Conservation (phyloP, 495 filamentous ascomycete genomes). For the Platismatia glauca region DNA sequence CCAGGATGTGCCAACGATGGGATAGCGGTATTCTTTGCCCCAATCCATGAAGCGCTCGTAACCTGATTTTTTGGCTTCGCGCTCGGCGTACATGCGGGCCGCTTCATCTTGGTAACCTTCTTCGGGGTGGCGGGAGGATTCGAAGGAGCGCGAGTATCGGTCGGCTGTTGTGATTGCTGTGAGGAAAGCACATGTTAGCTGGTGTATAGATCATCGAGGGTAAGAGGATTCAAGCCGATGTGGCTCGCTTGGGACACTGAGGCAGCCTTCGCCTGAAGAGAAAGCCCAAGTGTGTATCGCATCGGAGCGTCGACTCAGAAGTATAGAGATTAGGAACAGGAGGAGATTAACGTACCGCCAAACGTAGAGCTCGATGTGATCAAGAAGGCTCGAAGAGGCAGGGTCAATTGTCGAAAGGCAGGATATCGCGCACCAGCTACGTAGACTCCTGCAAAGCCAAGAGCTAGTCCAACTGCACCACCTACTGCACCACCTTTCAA, state of each 20-base stretch:
- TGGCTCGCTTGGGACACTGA: not conserved
- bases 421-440: slow-evolving; percentile 55
- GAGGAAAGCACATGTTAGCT: slow-evolving; percentile 2
- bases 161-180: slow-evolving; percentile 73
- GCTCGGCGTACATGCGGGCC: slow-evolving; percentile 41
- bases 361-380: slow-evolving; percentile 77
- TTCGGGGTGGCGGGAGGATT: slow-evolving; percentile 56
- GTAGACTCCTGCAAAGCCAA: slow-evolving; percentile 56
- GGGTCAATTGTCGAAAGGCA: slow-evolving; percentile 66
- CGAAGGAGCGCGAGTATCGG: slow-evolving; percentile 63
- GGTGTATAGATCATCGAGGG: not conserved
- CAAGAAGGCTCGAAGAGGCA: slow-evolving; percentile 86
- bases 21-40: slow-evolving; percentile 75
- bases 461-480: slow-evolving; percentile 51
- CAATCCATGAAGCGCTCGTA: slow-evolving; percentile 48
- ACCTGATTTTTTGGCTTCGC: slow-evolving; percentile 41
- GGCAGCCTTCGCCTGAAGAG: not conserved
- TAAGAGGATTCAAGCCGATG: not conserved
- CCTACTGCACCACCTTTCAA: slow-evolving; percentile 71
- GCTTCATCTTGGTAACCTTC: slow-evolving; percentile 58
- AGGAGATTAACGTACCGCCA: slow-evolving; percentile 39
- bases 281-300: not conserved
- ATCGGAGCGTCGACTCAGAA: not conserved
- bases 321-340: not conserved
- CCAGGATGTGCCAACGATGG: slow-evolving; percentile 81